Evolutionary conservation across 345 rosid species (phyloP).

Genomic region (Aquilaria malaccensis): DNA sequence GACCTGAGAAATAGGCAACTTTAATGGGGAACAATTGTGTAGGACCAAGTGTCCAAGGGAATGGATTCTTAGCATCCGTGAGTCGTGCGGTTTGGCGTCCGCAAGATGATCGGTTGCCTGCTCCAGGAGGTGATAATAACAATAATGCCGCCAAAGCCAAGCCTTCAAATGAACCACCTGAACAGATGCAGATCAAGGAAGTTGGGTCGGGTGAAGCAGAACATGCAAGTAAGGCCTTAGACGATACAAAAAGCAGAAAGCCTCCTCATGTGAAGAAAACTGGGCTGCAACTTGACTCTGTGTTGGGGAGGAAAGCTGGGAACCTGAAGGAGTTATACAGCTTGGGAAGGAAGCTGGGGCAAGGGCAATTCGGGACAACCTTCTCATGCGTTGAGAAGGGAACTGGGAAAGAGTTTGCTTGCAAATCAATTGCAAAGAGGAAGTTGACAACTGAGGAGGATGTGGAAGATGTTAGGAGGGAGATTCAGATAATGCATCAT

Average conservation of each 20-base stretch:
- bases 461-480: slow-evolving; percentile 90
- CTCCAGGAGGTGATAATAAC: slow-evolving; percentile 26
- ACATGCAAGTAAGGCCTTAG: slow-evolving; percentile 19
- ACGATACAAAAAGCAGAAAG: slow-evolving; percentile 35
- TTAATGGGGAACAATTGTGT: slow-evolving; percentile 89
- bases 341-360: slow-evolving; percentile 88
- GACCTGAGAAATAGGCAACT: slow-evolving; percentile 18
- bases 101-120: slow-evolving; percentile 41
- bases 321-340: slow-evolving; percentile 69
- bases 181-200: slow-evolving; percentile 46
- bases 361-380: slow-evolving; percentile 96
- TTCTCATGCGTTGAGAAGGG: slow-evolving; percentile 68
- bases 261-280: slow-evolving; percentile 50
- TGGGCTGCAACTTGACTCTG: slow-evolving; percentile 60
- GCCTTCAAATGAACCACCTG: slow-evolving; percentile 46
- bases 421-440: slow-evolving; percentile 83
- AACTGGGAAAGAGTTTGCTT: slow-evolving; percentile 61
- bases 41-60: slow-evolving; percentile 60
- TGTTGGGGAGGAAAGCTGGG: slow-evolving; percentile 72
- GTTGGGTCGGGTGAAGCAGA: slow-evolving; percentile 21
- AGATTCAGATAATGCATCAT: slow-evolving; percentile 97
- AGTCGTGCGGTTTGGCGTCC: slow-evolving; percentile 76
- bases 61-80: slow-evolving; percentile 76
- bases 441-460: slow-evolving; percentile 64
- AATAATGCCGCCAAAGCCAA: slow-evolving; percentile 20